Conservation (phyloP, 257 asterid genomes). For the Nicotiana obtusifolia region DNA sequence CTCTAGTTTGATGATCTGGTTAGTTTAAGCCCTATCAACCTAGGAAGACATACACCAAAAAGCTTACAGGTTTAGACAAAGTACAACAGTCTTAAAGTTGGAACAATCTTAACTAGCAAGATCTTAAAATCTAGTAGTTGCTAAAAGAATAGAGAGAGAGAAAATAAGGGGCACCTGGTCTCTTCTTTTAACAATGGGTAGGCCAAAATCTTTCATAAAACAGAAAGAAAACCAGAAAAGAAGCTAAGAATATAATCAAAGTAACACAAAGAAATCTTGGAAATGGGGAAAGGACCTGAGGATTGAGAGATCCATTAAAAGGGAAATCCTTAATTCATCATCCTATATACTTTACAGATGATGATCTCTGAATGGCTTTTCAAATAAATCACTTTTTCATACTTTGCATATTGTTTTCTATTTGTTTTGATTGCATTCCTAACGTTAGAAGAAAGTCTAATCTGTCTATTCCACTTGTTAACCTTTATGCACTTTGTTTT, state of each 20-base stretch:
- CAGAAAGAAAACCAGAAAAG: conserved; percentile 13
- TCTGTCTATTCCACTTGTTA: conserved; percentile 2
- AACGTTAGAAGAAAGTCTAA: conserved; percentile 5
- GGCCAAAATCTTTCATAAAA: background rate
- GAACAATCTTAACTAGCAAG: conserved; percentile 11
- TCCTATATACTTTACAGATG: conserved; percentile 3
- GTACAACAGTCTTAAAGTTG: background rate
- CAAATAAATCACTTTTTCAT: conserved; percentile 2
- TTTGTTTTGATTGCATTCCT: background rate
- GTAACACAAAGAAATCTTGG: conserved; percentile 5
- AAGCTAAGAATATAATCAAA: conserved; percentile 12
- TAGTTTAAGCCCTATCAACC: background rate
- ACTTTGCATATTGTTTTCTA: background rate
- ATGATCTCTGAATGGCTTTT: conserved; percentile 8
- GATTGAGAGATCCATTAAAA: background rate
- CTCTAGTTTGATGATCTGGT: background rate
- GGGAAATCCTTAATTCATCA: background rate
- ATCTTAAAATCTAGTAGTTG: conserved; percentile 9
- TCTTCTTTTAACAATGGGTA: background rate
- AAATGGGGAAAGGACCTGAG: conserved; percentile 5
- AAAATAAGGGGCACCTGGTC: background rate
- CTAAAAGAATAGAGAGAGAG: background rate
- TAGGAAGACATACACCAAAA: background rate
- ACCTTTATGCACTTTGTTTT: background rate
- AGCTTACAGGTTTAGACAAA: background rate